These are phyloP conservation scores for Penicillium atrosanguineum DNA, from an alignment of 495 filamentous ascomycete genomes.

Conservation along the genomic window DNA sequence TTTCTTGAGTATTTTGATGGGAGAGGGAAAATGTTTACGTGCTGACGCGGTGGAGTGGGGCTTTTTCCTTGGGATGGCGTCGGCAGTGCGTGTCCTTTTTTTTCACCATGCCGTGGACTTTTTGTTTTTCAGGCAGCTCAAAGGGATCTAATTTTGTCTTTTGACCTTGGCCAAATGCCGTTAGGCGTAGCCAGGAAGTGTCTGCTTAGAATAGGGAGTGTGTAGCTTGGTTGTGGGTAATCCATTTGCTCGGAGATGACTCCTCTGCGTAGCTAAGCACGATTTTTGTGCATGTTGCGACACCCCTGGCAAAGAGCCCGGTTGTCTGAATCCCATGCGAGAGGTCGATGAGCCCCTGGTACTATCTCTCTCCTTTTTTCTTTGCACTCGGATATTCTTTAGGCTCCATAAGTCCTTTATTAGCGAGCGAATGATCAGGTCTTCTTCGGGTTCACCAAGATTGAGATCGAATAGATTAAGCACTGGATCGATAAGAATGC, in stretches of 20 bases:
- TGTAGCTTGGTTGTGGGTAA: neutral
- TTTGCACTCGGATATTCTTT: neutral
- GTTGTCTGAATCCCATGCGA: neutral
- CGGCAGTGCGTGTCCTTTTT: conserved; percentile 16
- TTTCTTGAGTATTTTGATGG: conserved; percentile 1
- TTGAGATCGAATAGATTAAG: neutral
- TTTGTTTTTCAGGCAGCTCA: neutral
- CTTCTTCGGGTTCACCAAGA: neutral
- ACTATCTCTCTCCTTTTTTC: neutral
- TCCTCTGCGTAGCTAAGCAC: neutral
- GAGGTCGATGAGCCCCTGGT: neutral
- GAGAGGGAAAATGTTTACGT: neutral
- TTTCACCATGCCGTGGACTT: neutral
- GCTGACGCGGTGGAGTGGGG: conserved; percentile 29
- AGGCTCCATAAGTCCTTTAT: neutral
- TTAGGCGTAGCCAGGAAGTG: neutral
- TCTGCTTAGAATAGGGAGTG: neutral
- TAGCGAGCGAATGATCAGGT: too few species aligned
- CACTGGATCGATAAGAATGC: conserved; percentile 1
- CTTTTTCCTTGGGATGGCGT: conserved; percentile 16
- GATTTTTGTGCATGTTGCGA: neutral
- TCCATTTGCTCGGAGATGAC: conserved; percentile 4
- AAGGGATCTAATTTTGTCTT: conserved; percentile 1
- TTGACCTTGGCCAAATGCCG: neutral
- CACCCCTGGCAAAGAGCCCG: neutral